Base-by-base conservation (phyloP, 257 asterid species). In the Jacaranda copaia region DNA sequence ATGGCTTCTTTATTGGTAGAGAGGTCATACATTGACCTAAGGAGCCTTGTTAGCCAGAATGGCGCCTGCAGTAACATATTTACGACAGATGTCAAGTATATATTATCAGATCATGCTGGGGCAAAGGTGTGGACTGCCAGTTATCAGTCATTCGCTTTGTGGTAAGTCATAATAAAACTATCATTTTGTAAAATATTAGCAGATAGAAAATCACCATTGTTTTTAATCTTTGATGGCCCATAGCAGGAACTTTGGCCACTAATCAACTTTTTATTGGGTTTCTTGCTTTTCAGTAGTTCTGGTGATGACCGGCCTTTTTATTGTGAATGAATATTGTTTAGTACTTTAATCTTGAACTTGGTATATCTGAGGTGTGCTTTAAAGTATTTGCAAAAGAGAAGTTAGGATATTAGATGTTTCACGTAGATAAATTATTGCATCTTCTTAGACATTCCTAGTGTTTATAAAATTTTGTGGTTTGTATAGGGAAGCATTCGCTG, bases 81-180 rank as follows among this genome's bases (percentile, higher is more conserved):
- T 84, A 80, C 93, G 80, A 85, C 96, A 74, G 99, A 96, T 79
- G 83, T 96, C 79, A 93, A 84, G 87, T 84, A 80, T 77, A 85
- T 96, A 89, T 14, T 90, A 72, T 90, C 95, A 20, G 97, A 90
- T 85, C 91, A 68, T 81, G 84, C 84, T 65, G 93, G 89, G 76
- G 93, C 92, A 61, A 93, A 84, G 87, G 91, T 96, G 84, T 96
- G 99, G 99, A 80, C 83, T 60, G 97, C 97, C 42, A 87, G 96
- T 70, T 87, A 88, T 79, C 85, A 88, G 81, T 91, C 94, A 72
- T 96, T 85, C 68, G 92, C 97, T 38, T 78, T 96, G 74, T 96
- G 99, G 99, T 96, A 84, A 86, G 88, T 79, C 70, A 67, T 75
- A 35, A 39, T 52, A 52, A 42, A 62, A 53, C 55, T 63, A 38